These are phyloP conservation scores for Rhododendron ovatum DNA, from an alignment of 148 eudicot genomes.

Conservation along the genomic window DNA sequence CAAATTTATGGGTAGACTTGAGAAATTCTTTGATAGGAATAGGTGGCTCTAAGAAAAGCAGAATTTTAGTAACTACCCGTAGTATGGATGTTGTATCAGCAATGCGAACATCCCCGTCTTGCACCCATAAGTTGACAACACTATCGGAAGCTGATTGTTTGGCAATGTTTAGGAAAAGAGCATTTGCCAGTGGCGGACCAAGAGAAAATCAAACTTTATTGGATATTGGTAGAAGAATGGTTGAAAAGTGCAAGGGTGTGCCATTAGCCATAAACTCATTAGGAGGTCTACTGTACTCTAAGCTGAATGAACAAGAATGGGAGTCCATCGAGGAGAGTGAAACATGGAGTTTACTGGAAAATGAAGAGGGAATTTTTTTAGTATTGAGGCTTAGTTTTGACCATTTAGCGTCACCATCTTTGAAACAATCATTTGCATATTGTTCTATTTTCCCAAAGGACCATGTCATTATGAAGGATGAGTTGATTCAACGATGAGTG, in stretches of 20 bases:
- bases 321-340: not conserved
- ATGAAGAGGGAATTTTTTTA: not conserved
- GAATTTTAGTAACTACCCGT: not conserved
- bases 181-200: not conserved
- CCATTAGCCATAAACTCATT: not conserved
- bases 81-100: not conserved
- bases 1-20: not conserved
- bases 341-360: not conserved
- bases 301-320: not conserved
- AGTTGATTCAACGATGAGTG: not conserved
- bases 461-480: not conserved
- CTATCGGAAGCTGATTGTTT: not conserved
- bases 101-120: not conserved
- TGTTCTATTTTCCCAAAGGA: too few species aligned
- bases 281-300: not conserved
- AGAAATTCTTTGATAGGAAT: not conserved
- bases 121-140: not conserved
- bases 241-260: not conserved
- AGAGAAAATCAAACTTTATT: not conserved
- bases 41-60: not conserved
- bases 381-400: too few species aligned
- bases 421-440: too few species aligned
- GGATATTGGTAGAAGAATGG: not conserved
- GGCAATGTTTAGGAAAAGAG: not conserved
- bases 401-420: too few species aligned